These are phyloP conservation scores for Leishmania mexicana DNA, from an alignment of 208 protist species.

Conservation along the genomic window DNA sequence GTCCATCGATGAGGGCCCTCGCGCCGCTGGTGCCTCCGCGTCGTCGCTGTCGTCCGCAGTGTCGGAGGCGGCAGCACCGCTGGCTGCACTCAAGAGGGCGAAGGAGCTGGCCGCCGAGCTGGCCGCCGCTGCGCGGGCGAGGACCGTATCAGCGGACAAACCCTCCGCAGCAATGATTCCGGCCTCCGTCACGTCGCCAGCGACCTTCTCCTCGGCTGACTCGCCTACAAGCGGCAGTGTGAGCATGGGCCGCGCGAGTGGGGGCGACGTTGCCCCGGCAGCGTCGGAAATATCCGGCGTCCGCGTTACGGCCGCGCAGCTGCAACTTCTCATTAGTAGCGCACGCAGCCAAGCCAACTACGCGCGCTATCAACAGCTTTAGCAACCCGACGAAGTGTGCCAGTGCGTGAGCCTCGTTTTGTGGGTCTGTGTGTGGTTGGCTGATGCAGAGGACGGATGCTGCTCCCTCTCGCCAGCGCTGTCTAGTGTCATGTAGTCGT, in stretches of 20 bases:
- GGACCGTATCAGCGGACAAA: conserved; percentile 9
- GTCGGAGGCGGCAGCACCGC: conserved; percentile 12
- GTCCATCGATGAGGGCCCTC: neutral
- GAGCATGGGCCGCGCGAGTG: conserved; percentile 21
- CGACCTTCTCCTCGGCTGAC: conserved; percentile 16
- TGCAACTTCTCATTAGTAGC: conserved; percentile 25
- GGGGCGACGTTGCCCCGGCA: neutral
- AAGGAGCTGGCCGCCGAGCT: conserved; percentile 22
- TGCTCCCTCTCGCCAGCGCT: neutral
- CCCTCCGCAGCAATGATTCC: neutral
- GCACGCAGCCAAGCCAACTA: conserved; percentile 20
- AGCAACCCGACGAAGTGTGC: neutral
- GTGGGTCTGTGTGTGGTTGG: neutral
- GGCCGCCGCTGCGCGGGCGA: conserved; percentile 21
- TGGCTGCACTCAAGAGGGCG: conserved; percentile 22
- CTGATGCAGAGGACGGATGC: neutral
- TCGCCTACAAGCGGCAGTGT: conserved; percentile 11
- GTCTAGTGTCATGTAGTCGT: neutral
- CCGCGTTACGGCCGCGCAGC: conserved; percentile 26
- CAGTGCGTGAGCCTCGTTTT: neutral
- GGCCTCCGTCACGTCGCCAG: conserved; percentile 1
- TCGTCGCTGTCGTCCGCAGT: neutral
- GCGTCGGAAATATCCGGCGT: conserved; percentile 20
- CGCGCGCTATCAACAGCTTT: conserved; percentile 16
- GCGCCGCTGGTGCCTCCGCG: neutral